Evolutionary conservation across 257 asterid genomes (phyloP).

Genomic region (Solanum paucissectum): DNA sequence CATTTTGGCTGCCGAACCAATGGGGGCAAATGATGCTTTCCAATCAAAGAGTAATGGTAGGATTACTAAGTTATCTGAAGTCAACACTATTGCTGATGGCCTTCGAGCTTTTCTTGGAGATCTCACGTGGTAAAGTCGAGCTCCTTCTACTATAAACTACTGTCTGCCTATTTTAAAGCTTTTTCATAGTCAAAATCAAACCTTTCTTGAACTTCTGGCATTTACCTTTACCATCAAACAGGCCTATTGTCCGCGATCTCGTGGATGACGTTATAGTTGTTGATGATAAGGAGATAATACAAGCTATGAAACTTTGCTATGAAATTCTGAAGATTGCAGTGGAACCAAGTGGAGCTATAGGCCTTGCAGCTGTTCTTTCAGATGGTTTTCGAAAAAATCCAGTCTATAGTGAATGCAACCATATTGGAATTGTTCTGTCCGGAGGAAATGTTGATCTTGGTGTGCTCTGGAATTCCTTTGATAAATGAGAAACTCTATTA

Average conservation of each 20-base stretch:
- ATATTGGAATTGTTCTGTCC: slow-evolving; percentile 60
- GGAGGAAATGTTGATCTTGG: slow-evolving; percentile 90
- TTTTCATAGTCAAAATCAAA: background rate
- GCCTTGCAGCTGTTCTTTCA: slow-evolving; percentile 77
- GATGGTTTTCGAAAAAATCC: slow-evolving; percentile 39
- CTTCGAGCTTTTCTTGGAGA: slow-evolving; percentile 82
- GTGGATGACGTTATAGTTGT: slow-evolving; percentile 67
- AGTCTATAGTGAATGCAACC: slow-evolving; percentile 37
- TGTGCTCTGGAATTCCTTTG: slow-evolving; percentile 60
- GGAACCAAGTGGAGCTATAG: slow-evolving; percentile 94
- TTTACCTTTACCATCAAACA: slow-evolving; percentile 8
- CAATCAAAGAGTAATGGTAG: slow-evolving; percentile 50
- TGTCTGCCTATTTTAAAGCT: background rate
- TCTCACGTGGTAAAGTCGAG: slow-evolving; percentile 58
- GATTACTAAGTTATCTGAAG: slow-evolving; percentile 52
- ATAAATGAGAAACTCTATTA: slow-evolving; percentile 2
- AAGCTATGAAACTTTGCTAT: slow-evolving; percentile 68
- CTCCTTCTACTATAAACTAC: background rate
- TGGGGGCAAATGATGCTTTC: slow-evolving; percentile 87
- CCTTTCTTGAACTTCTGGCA: background rate
- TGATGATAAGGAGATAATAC: slow-evolving; percentile 61
- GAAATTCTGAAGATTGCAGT: slow-evolving; percentile 73
- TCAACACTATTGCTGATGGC: slow-evolving; percentile 86
- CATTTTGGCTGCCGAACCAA: slow-evolving; percentile 80
- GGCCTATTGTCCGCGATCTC: slow-evolving; percentile 91